A percentile compares a stretch with the other conserved stretches of the same genome.
Evolutionary conservation across 192 early-diverging fungal genomes (phyloP).

Genomic region (Entomortierella beljakovae): DNA sequence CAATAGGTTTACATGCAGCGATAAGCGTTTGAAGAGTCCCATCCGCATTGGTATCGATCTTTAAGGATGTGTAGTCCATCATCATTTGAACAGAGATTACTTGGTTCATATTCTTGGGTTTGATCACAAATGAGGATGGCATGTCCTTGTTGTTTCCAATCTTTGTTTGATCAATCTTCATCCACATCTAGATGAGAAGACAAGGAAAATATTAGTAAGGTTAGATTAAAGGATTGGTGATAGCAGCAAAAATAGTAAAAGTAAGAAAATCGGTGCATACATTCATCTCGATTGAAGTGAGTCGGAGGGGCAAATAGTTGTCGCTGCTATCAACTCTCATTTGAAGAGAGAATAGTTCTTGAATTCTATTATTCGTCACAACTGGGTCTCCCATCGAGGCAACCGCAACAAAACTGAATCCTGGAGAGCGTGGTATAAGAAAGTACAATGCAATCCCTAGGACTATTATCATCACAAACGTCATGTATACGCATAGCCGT

Average conservation of each 20-base stretch:
- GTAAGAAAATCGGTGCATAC: conserved; percentile 10
- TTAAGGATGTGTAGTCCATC: conserved; percentile 33
- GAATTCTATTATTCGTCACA: conserved; percentile 7
- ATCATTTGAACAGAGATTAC: conserved; percentile 40
- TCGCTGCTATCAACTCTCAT: conserved; percentile 35
- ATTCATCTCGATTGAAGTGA: conserved; percentile 36
- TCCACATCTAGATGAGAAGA: conserved; percentile 27
- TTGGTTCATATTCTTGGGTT: conserved; percentile 17
- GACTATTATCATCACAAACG: conserved; percentile 18
- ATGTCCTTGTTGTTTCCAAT: conserved; percentile 35
- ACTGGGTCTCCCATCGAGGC: conserved; percentile 24
- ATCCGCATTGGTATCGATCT: conserved; percentile 42
- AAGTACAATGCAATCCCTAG: conserved; percentile 28
- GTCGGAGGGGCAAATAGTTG: conserved; percentile 32
- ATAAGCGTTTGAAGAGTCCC: conserved; percentile 24
- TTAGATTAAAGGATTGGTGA: not conserved
- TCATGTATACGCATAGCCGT: conserved; percentile 33
- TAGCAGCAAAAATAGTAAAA: not conserved
- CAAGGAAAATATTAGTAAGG: not conserved
- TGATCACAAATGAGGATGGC: conserved; percentile 22
- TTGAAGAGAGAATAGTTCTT: conserved; percentile 36
- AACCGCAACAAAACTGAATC: conserved; percentile 26
- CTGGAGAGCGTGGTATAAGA: conserved; percentile 30
- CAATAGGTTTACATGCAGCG: conserved; percentile 21
- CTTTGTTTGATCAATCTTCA: conserved; percentile 36